These are phyloP conservation scores for Malbranchea zuffiana DNA, from an alignment of 2,329 filamentous ascomycete genomes.

Conservation along the genomic window DNA sequence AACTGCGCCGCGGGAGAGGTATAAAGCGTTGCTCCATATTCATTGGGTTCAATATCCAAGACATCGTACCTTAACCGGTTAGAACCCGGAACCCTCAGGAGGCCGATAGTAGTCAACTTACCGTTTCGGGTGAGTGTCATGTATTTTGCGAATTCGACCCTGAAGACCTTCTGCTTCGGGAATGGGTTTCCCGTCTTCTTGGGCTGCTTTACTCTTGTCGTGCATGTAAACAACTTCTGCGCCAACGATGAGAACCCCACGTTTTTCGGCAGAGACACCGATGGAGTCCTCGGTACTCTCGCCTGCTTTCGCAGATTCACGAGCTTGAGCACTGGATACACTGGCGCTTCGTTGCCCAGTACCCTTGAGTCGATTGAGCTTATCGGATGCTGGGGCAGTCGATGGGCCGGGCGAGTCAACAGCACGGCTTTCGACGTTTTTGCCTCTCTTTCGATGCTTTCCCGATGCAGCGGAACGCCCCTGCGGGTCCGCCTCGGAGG, in stretches of 20 bases:
- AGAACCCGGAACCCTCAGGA: background rate
- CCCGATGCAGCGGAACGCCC: conserved; percentile 28
- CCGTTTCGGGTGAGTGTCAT: conserved; percentile 58
- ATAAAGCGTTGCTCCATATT: conserved; percentile 52
- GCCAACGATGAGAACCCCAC: conserved; percentile 35
- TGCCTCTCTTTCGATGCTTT: conserved; percentile 39
- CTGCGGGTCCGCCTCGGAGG: conserved; percentile 36
- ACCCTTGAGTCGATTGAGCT: conserved; percentile 35
- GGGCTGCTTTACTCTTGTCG: conserved; percentile 40
- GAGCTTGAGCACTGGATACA: conserved; percentile 32
- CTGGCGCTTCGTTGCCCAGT: conserved; percentile 31
- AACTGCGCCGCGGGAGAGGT: conserved; percentile 62
- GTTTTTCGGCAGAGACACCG: conserved; percentile 35
- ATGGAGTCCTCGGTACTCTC: conserved; percentile 36
- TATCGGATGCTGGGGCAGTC: conserved; percentile 29
- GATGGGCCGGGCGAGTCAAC: conserved; percentile 38
- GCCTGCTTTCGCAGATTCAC: conserved; percentile 30
- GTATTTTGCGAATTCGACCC: conserved; percentile 63
- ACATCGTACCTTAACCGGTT: conserved; percentile 54
- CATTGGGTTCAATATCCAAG: conserved; percentile 67
- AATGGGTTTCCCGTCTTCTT: too few relatives aligned
- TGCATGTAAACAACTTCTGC: conserved; percentile 43
- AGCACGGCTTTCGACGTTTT: conserved; percentile 34
- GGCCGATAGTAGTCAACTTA: conserved; percentile 18
- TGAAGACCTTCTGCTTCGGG: conserved; percentile 53